These are phyloP conservation scores for Trametes sp. DNA, from an alignment of 1,284 basidiomycete species.

Conservation along the genomic window DNA sequence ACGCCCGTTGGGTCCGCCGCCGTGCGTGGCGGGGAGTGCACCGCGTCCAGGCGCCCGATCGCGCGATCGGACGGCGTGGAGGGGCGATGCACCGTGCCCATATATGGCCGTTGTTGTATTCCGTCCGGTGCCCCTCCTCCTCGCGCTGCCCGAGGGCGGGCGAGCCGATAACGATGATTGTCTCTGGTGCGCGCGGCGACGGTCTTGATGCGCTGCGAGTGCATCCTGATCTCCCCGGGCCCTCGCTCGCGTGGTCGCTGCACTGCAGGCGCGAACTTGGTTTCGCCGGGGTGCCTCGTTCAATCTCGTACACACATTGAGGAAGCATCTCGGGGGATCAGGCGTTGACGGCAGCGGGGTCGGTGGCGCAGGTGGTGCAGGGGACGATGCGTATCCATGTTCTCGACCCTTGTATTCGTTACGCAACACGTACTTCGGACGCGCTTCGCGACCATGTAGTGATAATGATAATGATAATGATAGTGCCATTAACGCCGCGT, in stretches of 20 bases:
- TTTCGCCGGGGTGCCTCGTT: conserved; percentile 8
- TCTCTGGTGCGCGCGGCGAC: background rate
- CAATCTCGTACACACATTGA: background rate
- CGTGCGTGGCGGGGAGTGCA: background rate
- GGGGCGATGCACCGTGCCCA: conserved; percentile 19
- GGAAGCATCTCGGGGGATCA: background rate
- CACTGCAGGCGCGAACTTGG: conserved; percentile 3
- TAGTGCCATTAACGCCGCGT: conserved; percentile 2
- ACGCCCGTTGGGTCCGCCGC: no score
- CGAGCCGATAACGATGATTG: conserved; percentile 4
- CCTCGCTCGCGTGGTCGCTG: background rate
- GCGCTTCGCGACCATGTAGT: no score
- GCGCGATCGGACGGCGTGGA: conserved; percentile 7
- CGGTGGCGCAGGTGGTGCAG: background rate
- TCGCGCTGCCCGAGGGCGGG: background rate
- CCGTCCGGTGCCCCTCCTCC: background rate
- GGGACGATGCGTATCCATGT: background rate
- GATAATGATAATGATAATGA: no score
- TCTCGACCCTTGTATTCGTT: background rate
- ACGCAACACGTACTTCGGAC: background rate
- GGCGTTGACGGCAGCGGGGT: background rate
- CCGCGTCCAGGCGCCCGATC: conserved; percentile 20
- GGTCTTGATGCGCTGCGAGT: background rate
- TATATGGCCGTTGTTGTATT: conserved; percentile 16
- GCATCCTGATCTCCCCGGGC: background rate